Conservation (phyloP, 129 eudicot species). For the Helianthus tuberosus region DNA sequence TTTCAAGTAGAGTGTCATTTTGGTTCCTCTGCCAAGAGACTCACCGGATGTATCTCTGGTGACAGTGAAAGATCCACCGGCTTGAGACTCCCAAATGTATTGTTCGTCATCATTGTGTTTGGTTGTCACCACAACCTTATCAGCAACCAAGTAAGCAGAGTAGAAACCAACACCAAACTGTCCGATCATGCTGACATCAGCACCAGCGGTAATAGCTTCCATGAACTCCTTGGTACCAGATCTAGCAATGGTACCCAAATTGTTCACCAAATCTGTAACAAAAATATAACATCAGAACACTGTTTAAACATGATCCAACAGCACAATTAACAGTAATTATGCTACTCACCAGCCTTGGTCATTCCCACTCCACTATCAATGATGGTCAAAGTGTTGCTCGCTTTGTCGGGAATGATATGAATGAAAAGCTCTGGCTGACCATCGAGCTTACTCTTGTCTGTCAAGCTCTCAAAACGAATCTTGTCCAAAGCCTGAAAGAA, state of each 20-base stretch:
- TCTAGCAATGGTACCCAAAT: constrained; percentile 86
- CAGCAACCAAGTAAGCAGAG: constrained; percentile 90
- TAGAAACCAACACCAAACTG: constrained; percentile 97
- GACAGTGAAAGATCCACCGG: constrained; percentile 86
- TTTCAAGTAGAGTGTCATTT: constrained; percentile 61
- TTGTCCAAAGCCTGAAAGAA: constrained; percentile 71
- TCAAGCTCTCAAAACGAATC: constrained; percentile 88
- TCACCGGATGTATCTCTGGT: constrained; percentile 83
- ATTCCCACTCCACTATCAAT: constrained; percentile 93
- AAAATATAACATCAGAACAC: background rate
- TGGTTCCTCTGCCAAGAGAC: constrained; percentile 76
- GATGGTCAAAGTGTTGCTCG: constrained; percentile 70
- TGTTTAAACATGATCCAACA: background rate
- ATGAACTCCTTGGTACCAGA: constrained; percentile 90
- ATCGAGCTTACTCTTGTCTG: constrained; percentile 96
- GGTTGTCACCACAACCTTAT: constrained; percentile 75
- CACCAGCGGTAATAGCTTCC: constrained; percentile 93
- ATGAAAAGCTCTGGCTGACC: constrained; percentile 89
- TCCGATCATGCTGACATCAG: constrained; percentile 95
- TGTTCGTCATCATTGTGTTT: constrained; percentile 92
- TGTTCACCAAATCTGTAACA: constrained; percentile 78
- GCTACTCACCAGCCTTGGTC: constrained; percentile 87
- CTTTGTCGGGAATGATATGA: constrained; percentile 85
- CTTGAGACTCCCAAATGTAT: constrained; percentile 90
- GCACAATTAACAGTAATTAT: background rate